Evolutionary conservation across 2,329 filamentous ascomycete genomes (phyloP), one percentile per base, ranked within the genome.

Genomic region (Exophiala sideris): DNA sequence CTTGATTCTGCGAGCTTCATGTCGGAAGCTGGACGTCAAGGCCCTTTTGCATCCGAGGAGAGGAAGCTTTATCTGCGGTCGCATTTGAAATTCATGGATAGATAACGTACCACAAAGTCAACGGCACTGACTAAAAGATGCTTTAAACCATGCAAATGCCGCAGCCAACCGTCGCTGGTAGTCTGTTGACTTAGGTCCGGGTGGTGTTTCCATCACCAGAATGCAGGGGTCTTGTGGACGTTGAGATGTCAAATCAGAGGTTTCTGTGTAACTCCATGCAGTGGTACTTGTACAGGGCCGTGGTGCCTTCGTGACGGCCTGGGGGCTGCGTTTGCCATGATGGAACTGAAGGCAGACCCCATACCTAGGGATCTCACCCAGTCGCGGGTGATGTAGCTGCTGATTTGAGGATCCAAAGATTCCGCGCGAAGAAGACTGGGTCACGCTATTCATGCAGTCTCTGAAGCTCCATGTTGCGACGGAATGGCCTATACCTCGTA

Each of bases 361-460:
- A 29, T 29, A 5, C 5, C 24, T 29, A 29, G 24, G 24, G 24
- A 29, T 29, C 24, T 29, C 24, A 8, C 24, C 24, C 24, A 29
- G 24, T 29, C 24, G 24, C 24, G 24, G 24, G 24, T 29, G 24
- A 29, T 8, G 5, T 44, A 32, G 12, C 18, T 29, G 41, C 21
- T n/a, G n/a, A 14, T 20, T 21, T 20, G 6, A 44, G 18, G 20
- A 9, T 14, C 20, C 29, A 32, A 20, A 24, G 29, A 44, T 44
- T 33, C 34, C 45, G 24, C 36, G 34, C 45, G 33, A 18, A 21
- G 45, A 36, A 21, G 33, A 45, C 45, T 39, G 45, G 33, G 12
- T 48, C 45, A 48, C 45, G 45, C 45, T 48, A 48, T 24, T 4
- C 16, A 36, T 48, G 45, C 45, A 14, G 24, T 21, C 34, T 20